A percentile compares a stretch with the other conserved stretches of the same genome.
phyloP scores from a whole-genome alignment of 2,329 filamentous ascomycete genomes.

The Furcasterigmium furcatum region DNA sequence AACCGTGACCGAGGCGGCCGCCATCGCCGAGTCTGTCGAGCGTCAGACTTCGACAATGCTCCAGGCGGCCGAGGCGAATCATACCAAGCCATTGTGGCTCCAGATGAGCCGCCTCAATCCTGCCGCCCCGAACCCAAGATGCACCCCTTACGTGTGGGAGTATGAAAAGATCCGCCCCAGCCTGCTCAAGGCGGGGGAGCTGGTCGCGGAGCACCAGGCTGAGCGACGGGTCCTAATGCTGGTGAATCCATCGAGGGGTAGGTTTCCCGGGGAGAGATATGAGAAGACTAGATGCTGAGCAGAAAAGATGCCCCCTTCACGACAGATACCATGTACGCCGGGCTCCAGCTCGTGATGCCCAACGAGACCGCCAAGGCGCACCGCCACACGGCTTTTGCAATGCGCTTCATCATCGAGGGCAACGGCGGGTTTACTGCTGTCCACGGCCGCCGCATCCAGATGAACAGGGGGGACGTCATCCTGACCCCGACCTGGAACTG shows the following conservation, averaged over 20 bases:
- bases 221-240: constrained; percentile 34
- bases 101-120: constrained; percentile 41
- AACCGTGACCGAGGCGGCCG: neutral
- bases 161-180: constrained; percentile 26
- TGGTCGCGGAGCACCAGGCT: constrained; percentile 28
- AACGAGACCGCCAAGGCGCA: constrained; percentile 50
- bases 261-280: constrained; percentile 19
- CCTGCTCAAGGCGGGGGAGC: constrained; percentile 24
- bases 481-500: constrained; percentile 54
- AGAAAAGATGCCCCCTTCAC: constrained; percentile 43
- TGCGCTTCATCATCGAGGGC: constrained; percentile 54
- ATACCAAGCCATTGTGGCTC: constrained; percentile 35
- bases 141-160: constrained; percentile 28
- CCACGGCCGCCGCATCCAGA: constrained; percentile 42
- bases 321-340: constrained; percentile 52
- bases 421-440: constrained; percentile 51
- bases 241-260: constrained; percentile 26
- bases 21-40: neutral
- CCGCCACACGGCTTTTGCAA: constrained; percentile 49
- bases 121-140: constrained; percentile 36
- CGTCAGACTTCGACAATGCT: constrained; percentile 4
- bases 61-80: constrained; percentile 6
- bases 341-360: constrained; percentile 51
- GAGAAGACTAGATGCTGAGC: neutral
- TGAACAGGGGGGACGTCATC: constrained; percentile 50